A percentile compares a stretch with the other conserved stretches of the same genome.
Evolutionary conservation across 1,139 yeast genomes (phyloP).

Genomic region (Scheffersomyces segobiensis): DNA sequence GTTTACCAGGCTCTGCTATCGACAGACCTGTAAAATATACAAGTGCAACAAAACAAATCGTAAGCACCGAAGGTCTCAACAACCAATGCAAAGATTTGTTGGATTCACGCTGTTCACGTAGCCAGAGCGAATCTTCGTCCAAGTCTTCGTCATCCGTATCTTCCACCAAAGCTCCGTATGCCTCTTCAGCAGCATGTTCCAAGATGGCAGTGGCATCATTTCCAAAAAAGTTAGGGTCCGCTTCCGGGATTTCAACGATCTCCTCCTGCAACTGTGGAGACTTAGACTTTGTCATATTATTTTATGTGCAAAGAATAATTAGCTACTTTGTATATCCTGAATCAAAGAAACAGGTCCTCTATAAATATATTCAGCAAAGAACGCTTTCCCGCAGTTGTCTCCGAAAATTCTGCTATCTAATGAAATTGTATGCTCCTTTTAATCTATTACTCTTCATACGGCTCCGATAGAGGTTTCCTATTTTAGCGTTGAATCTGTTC

Average conservation of each 20-base stretch:
- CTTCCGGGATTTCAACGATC: not conserved
- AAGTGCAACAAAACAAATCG: not conserved
- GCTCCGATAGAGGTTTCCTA: not conserved
- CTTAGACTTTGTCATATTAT: not conserved
- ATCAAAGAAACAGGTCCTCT: not conserved
- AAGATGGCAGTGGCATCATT: not conserved
- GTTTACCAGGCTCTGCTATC: not conserved
- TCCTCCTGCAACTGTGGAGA: not conserved
- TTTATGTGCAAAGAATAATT: not conserved
- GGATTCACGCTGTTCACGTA: not conserved
- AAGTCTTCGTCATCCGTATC: constrained; percentile 3
- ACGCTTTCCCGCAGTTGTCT: not conserved
- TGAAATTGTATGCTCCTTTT: not conserved
- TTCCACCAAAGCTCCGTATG: constrained; percentile 2
- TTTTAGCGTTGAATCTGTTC: not conserved
- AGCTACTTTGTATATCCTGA: not conserved
- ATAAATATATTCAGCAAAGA: not conserved
- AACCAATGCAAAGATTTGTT: constrained; percentile 1
- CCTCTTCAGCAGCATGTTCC: constrained; percentile 1
- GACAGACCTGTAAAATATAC: not conserved
- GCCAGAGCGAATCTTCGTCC: constrained; percentile 2
- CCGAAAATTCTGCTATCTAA: not conserved
- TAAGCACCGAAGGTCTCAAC: constrained; percentile 3
- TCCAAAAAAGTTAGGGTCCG: not conserved
- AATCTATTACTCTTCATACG: not conserved